phyloP scores from a whole-genome alignment of 768 basidiomycete genomes.

The Lentinula raphanica region DNA sequence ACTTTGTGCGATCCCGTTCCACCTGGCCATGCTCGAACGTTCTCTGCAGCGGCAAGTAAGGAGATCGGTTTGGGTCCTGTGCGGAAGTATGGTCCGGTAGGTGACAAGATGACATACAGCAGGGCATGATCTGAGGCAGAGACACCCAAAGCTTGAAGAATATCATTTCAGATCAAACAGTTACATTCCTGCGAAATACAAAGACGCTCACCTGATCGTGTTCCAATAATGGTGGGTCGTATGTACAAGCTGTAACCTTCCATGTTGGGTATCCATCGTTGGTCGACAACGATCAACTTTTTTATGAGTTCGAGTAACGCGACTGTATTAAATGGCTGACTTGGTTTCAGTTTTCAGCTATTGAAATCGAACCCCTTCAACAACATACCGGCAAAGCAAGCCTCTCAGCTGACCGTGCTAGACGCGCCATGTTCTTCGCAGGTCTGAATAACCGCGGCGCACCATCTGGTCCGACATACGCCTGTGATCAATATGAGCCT shows the following conservation, averaged over 20 bases:
- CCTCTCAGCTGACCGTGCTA: slow-evolving; percentile 63
- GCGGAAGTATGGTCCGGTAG: slow-evolving; percentile 73
- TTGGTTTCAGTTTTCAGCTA: neutral
- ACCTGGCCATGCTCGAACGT: slow-evolving; percentile 44
- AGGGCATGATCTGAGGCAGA: slow-evolving; percentile 66
- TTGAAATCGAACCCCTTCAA: neutral
- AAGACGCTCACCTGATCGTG: slow-evolving; percentile 28
- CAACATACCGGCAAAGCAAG: slow-evolving; percentile 48
- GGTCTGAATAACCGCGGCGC: slow-evolving; percentile 77
- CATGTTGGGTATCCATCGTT: slow-evolving; percentile 75
- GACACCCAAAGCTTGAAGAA: slow-evolving; percentile 45
- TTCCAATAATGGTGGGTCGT: slow-evolving; percentile 71
- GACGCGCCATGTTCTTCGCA: slow-evolving; percentile 77
- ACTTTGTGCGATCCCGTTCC: slow-evolving; percentile 80
- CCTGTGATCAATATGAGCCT: slow-evolving; percentile 30
- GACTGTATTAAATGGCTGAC: slow-evolving; percentile 64
- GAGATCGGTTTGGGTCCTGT: slow-evolving; percentile 53
- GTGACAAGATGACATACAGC: slow-evolving; percentile 68
- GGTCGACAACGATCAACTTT: slow-evolving; percentile 62
- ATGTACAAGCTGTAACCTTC: slow-evolving; percentile 83
- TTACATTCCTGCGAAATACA: no score
- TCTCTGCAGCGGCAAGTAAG: slow-evolving; percentile 34
- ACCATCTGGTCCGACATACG: slow-evolving; percentile 66
- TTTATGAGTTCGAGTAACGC: slow-evolving; percentile 70
- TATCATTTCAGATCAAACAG: neutral